Evolutionary conservation across 768 basidiomycete genomes (phyloP), one percentile per base, ranked within the genome.

Genomic region (Leucocoprinus birnbaumii): DNA sequence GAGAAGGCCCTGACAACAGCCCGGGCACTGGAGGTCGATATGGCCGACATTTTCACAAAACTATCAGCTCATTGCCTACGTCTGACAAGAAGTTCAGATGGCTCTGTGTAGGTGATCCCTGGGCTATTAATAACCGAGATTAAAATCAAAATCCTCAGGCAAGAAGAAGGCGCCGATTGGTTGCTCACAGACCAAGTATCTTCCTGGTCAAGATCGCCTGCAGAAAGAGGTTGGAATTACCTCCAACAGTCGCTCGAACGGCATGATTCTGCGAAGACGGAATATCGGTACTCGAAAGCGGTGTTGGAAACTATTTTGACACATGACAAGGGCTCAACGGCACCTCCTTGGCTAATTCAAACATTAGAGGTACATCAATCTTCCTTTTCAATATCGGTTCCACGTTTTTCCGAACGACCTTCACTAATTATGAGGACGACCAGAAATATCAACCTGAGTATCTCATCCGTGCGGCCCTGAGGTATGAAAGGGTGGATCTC

Each of bases 211-310:
- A 95, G 95, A 3, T 80, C 88, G 5, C 75, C 85, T 16, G 80
- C 85, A 34, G 87, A 91, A 59, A 82, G 89, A 58, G 93, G 86
- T 3, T 94, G 94, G 91, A 80, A 89, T 64, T 94, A 94, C 67
- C 79, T 99, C 43, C 88, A 92, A 59, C 78, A 85, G 60, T 80
- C 86, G 18, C 75, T 98, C 58, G 82, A 86, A 54, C 83, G 86
- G 46, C 82, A 97, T 62, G 96, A 99, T 65, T 75, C 75, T 10
- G 62, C 73, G 18, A 80, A 83, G 49, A 90, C 83, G 13, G 85
- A 92, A 65, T 86, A 80, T 70, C 78, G 78, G 55, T 96, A 97
- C 66, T 80, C 80, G 46, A 90, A 91, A 63, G 80, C 83, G 21
- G 81, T 84, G 13, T 73, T 94, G 46, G 90, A 95, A 66, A 86